Evolutionary conservation across 2,329 filamentous ascomycete species (phyloP), one percentile per base, ranked within the genome.

Genomic region (Aspergillus sp.): DNA sequence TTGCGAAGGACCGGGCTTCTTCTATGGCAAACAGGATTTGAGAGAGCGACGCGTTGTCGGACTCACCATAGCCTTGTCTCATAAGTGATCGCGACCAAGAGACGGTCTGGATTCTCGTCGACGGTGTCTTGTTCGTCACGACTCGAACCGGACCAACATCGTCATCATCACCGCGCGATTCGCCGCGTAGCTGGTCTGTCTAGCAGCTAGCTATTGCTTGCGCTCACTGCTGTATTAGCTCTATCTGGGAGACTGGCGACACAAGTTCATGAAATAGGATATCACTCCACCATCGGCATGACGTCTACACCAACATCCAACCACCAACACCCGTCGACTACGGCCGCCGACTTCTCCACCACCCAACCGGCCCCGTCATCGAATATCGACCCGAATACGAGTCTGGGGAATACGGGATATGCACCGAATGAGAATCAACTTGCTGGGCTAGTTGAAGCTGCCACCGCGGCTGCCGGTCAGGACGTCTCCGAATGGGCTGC

Each of bases 391-490:
- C 59, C 68, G 11, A 71, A 62, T 49, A 41, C 58, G 40, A 66
- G 65, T 31, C 49, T 66, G 13, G 52, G 53, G 11, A 62, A 63
- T 25, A 66, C 52, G 25, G 63, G 62, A 20, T 73, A 73, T 57
- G 60, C 67, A 13, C 65, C 70, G 1, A 72, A 64, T 36, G 74
- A 76, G 45, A 74, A 72, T 45, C 75, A 77, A 49, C 65, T 78
- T 13, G 75, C 75, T 4, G 75, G 74, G 3, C 57, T 78, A 31
- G 73, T 78, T 5, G 71, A 77, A 58, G 75, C 74, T 25, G 75
- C 75, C 2, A 77, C 75, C 2, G 75, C 74, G 2, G 73, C 74
- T 29, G 75, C 74, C 32, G 69, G 67, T 16, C 67, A 72, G 53
- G 67, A 72, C 53, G 64, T 71, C 9, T 68, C 66, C 20, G 64